Percentiles rank a stretch among this genome's conserved stretches.
Conservation (phyloP, 2,329 filamentous ascomycete species). For the Dissoconium aciculare region DNA sequence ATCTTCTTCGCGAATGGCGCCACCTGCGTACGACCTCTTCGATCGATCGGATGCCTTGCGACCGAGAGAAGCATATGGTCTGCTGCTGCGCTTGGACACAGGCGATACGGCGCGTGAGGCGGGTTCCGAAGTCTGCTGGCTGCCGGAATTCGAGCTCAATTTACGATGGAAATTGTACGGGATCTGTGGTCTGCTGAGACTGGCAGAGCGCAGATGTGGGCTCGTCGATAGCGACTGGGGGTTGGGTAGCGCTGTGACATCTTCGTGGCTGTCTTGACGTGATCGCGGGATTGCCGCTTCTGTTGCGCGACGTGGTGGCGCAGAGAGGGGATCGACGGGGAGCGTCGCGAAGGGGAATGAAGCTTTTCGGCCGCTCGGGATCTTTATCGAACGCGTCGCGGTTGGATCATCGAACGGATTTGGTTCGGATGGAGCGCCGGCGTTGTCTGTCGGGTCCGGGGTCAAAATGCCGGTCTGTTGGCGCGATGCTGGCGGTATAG, state of each 20-base stretch:
- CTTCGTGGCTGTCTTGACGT: constrained; percentile 25
- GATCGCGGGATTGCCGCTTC: background rate
- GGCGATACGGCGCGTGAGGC: constrained; percentile 8
- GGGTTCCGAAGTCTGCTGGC: constrained; percentile 17
- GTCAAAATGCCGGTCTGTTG: constrained; percentile 1
- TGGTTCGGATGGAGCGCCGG: constrained; percentile 13
- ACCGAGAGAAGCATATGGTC: constrained; percentile 34
- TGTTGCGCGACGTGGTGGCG: constrained; percentile 8
- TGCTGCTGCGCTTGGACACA: constrained; percentile 28
- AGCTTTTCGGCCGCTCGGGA: constrained; percentile 5
- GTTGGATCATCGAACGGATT: constrained; percentile 3
- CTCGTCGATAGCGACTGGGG: constrained; percentile 29
- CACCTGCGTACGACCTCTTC: constrained; percentile 47
- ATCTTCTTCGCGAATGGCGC: constrained; percentile 67
- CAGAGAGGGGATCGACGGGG: constrained; percentile 12
- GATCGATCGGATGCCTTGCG: constrained; percentile 51
- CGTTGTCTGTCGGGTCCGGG: constrained; percentile 38
- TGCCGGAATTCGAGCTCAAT: constrained; percentile 16
- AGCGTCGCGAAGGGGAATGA: constrained; percentile 7
- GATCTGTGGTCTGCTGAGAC: constrained; percentile 25
- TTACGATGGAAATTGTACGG: constrained; percentile 30
- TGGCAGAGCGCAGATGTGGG: constrained; percentile 34
- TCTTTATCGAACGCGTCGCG: constrained; percentile 15
- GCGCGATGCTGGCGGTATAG: constrained; percentile 13
- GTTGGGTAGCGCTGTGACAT: constrained; percentile 34